Conservation (phyloP, 352 stramenopile species). For the Phytophthora sansomeana region DNA sequence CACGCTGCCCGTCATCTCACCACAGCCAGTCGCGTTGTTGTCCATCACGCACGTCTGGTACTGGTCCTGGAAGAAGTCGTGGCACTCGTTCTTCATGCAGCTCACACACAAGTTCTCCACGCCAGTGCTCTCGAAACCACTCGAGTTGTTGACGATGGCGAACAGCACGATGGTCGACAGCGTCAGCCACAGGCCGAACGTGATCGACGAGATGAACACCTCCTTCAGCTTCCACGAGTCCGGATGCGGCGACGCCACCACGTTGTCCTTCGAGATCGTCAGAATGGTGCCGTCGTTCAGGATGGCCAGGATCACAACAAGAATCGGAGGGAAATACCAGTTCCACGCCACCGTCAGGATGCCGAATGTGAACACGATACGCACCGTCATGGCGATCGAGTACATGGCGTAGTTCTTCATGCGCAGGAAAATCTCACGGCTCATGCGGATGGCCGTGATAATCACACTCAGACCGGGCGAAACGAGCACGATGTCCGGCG, state of each 20-base stretch:
- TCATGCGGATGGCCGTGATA: slow-evolving; percentile 91
- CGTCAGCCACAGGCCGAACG: slow-evolving; percentile 73
- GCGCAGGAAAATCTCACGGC: slow-evolving; percentile 89
- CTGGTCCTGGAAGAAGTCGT: slow-evolving; percentile 64
- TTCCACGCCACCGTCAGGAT: slow-evolving; percentile 89
- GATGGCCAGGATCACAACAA: slow-evolving; percentile 92
- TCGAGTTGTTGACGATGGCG: slow-evolving; percentile 62
- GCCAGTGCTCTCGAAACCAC: slow-evolving; percentile 56
- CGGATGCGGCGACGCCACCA: slow-evolving; percentile 61
- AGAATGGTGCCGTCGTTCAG: slow-evolving; percentile 91
- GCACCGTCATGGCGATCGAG: slow-evolving; percentile 89
- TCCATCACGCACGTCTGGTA: slow-evolving; percentile 60
- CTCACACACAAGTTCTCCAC: slow-evolving; percentile 71
- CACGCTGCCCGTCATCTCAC: slow-evolving; percentile 68
- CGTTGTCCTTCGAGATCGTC: slow-evolving; percentile 85
- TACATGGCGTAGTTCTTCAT: slow-evolving; percentile 95
- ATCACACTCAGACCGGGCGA: slow-evolving; percentile 89
- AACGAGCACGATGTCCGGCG: slow-evolving; percentile 90
- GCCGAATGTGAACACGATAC: slow-evolving; percentile 91
- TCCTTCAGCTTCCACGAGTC: slow-evolving; percentile 81
- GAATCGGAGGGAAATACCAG: slow-evolving; percentile 88
- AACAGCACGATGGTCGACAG: slow-evolving; percentile 76
- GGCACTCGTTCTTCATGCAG: slow-evolving; percentile 66
- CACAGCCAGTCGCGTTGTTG: slow-evolving; percentile 59
- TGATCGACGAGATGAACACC: slow-evolving; percentile 75